These are phyloP conservation scores for Beauveria varroae DNA, from an alignment of 2,329 filamentous ascomycete species.

Conservation along the genomic window DNA sequence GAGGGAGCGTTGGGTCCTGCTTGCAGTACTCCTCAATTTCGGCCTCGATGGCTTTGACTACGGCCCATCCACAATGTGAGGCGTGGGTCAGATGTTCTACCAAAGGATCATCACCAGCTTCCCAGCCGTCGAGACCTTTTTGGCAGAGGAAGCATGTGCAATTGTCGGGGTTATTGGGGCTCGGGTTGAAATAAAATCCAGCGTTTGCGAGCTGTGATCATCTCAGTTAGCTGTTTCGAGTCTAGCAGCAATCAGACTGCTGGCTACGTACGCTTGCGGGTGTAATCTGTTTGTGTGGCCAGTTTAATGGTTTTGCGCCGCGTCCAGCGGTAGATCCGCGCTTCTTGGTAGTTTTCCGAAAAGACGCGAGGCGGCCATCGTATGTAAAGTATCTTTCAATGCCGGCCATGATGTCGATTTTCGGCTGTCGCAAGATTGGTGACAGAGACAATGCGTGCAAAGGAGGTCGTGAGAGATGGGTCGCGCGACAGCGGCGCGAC, in stretches of 20 bases:
- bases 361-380: slow-evolving; percentile 73
- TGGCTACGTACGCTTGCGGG: slow-evolving; percentile 23
- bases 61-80: slow-evolving; percentile 78
- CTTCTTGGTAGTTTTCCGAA: slow-evolving; percentile 61
- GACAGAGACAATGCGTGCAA: background rate
- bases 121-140: slow-evolving; percentile 85
- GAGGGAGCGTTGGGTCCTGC: slow-evolving; percentile 65
- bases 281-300: slow-evolving; percentile 59
- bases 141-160: slow-evolving; percentile 82
- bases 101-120: slow-evolving; percentile 74
- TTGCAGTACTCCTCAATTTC: slow-evolving; percentile 54
- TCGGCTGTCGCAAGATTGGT: background rate
- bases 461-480: background rate
- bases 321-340: slow-evolving; percentile 55
- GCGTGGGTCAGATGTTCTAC: slow-evolving; percentile 81
- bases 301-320: slow-evolving; percentile 49
- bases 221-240: slow-evolving; percentile 16
- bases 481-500: background rate
- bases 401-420: slow-evolving; percentile 25
- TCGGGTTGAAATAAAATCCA: slow-evolving; percentile 84
- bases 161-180: slow-evolving; percentile 71
- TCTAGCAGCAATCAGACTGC: background rate
- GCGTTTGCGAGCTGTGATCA: slow-evolving; percentile 68
- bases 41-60: slow-evolving; percentile 56
- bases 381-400: slow-evolving; percentile 52